A percentile compares a stretch with the other conserved stretches of the same genome.
phyloP scores from a whole-genome alignment of 208 protist genomes.

The Acanthamoeba sp. region DNA sequence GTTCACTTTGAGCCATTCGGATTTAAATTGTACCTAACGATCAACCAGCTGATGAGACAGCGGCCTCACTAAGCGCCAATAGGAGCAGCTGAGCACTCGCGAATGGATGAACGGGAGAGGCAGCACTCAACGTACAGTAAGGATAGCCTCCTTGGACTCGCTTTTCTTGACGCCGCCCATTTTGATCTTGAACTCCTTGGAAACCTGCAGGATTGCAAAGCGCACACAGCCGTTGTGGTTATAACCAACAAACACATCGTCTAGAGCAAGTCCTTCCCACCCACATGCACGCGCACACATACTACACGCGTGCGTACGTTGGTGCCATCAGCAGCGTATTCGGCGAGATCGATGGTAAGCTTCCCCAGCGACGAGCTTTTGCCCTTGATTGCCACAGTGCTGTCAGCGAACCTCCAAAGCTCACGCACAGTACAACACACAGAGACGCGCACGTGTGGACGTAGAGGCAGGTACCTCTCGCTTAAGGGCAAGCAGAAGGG shows the following conservation, averaged over 20 bases:
- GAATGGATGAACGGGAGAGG: too few relatives aligned
- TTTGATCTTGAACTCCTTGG: constrained; percentile 29
- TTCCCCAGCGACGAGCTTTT: constrained; percentile 39
- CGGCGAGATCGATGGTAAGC: constrained; percentile 3
- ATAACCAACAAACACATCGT: neutral
- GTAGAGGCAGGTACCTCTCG: neutral
- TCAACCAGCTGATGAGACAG: too few relatives aligned
- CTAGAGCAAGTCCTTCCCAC: too few relatives aligned
- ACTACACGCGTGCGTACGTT: too few relatives aligned
- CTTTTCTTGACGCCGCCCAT: neutral
- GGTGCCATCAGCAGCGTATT: constrained; percentile 34
- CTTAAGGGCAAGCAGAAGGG: neutral
- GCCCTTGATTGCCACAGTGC: too few relatives aligned
- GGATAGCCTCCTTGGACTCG: neutral
- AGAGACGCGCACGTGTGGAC: neutral
- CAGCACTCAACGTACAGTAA: neutral
- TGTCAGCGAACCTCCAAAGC: too few relatives aligned
- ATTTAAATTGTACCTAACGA: constrained; percentile 44
- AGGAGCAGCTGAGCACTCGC: too few relatives aligned
- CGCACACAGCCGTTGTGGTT: neutral
- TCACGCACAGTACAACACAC: neutral
- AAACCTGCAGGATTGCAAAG: neutral
- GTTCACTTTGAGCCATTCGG: constrained; percentile 47
- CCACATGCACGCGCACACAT: too few relatives aligned
- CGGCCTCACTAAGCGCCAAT: too few relatives aligned